Base-by-base conservation (phyloP, 495 filamentous ascomycete genomes). In the Amorphotheca resinae region DNA sequence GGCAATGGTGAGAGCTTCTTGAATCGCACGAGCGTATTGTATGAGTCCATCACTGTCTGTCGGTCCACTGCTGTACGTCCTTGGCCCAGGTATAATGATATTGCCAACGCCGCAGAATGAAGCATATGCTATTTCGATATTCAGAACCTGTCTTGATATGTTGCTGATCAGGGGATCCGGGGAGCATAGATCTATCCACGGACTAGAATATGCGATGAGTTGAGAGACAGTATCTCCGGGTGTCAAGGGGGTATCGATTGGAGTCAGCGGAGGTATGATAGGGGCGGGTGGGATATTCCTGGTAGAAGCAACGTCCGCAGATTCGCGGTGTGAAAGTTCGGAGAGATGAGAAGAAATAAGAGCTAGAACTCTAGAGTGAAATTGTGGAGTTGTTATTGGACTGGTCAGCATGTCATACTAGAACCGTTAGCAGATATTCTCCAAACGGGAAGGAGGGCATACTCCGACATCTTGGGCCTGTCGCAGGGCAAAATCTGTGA, bases 321-420 rank as follows among this genome's bases (percentile, higher is more conserved):
- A 56, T 17, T 57, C 51, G 18, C 42, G 17, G 4, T 32, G 11
- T 4, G 44, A 52, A 33, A 45, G 49, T 52, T 48, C 53, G 39
- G 64, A 63, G 26, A 80, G 62, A 57, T 76, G 68, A 28, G 63
- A 67, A n/a, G 74, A 77, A 17, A 83, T 63, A 31, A 82, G 60
- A 8, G 66, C 62, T 38, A 82, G 64, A 6, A 96, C 78, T 26
- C 86, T 71, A 16, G 80, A 69, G 55, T 85, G 84, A 56, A 95
- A 95, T 53, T 80, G 69, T 8, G 73, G 54, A 38, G 82, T 95
- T 1, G 91, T 95, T 50, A 98, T 87, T 8, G 84, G 82, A 0
- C 77, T 79, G 0, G 89, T 95, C 53, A 94, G 72, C 72, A 93
- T 85, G 59, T 91, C 80, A 75, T 96, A 96, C 85, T 96, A 46